Base-by-base conservation (phyloP, 306 rosid species). In the Prunus fruticosa region DNA sequence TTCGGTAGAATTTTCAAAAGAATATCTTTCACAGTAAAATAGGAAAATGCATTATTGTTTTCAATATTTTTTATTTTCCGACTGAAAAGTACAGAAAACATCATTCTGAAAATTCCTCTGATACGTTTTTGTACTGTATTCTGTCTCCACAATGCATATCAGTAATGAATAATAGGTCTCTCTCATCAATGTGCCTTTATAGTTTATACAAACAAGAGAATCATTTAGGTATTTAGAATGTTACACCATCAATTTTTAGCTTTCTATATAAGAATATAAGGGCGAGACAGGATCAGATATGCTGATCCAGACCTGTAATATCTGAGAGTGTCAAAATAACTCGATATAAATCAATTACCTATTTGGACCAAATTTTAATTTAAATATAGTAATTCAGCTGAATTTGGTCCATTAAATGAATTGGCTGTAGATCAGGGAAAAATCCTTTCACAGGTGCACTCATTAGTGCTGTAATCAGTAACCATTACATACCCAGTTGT, bases 401-500 rank as follows among this genome's bases (percentile, higher is more conserved):
- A 62, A 52, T 34, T 56, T 25, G 49, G 45, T 66, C 27, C 25
- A 34, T 34, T 6, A 18, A 30, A 14, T 54, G 16, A 25, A 53
- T 54, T 62, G 6, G 27, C 56, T 46, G 75, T 8, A 49, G 41
- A 18, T 34, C 41, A 34, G 41, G 8, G 41, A 34, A 34, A 47
- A 65, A 18, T 74, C 27, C 67, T 58, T 62, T 75, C 50, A 56
- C 19, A 61, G 61, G 72, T 64, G 77, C 38, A 73, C 66, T 63
- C 63, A 43, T 32, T 77, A 79, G 50, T 75, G 60, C 32, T 32
- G 25, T 51, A 5, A 65, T 22, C 45, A 76, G 51, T 46, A 73
- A 25, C 8, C 27, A 34, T 45, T 72, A 80, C 93, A 78, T 88
- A 93, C 97, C 97, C 98, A n/a, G 98, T 94, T 64, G 97, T 94